A percentile compares a stretch with the other conserved stretches of the same genome.
phyloP scores from a whole-genome alignment of 495 filamentous ascomycete species.

The Glarea lozoyensis region DNA sequence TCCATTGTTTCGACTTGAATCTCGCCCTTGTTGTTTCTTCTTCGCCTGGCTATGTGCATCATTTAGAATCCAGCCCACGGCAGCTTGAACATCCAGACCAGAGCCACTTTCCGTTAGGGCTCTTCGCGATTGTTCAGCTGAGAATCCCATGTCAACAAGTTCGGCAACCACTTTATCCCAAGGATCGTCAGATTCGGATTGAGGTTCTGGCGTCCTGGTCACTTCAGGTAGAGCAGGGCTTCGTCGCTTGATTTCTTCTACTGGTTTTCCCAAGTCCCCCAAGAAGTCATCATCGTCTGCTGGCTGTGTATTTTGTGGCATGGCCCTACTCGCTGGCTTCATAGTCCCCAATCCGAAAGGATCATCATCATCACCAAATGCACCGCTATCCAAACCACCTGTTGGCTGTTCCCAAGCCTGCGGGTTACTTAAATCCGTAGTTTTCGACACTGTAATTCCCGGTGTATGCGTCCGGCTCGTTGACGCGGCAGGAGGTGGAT shows the following conservation, averaged over 20 bases:
- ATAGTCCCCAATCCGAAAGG: conserved; percentile 78
- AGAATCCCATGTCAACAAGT: conserved; percentile 92
- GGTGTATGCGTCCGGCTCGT: conserved; percentile 40
- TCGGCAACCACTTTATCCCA: conserved; percentile 80
- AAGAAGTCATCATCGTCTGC: conserved; percentile 74
- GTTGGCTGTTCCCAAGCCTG: conserved; percentile 27
- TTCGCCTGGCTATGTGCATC: conserved; percentile 75
- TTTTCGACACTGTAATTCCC: conserved; percentile 7
- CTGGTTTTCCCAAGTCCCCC: conserved; percentile 76
- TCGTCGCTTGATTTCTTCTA: conserved; percentile 58
- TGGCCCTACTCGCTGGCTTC: conserved; percentile 30
- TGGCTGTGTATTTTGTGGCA: conserved; percentile 24
- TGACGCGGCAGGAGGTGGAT: conserved; percentile 41
- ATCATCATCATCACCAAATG: conserved; percentile 52
- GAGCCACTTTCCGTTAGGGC: conserved; percentile 72
- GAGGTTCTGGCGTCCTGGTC: conserved; percentile 30
- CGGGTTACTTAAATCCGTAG: conserved; percentile 28
- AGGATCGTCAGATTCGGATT: conserved; percentile 46
- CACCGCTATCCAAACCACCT: conserved; percentile 18
- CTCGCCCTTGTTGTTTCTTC: conserved; percentile 30
- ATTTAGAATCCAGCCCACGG: conserved; percentile 82
- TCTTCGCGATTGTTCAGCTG: conserved; percentile 64
- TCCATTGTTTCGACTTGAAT: conserved; percentile 23
- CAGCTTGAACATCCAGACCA: conserved; percentile 75
- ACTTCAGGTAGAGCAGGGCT: conserved; percentile 27